Base-by-base conservation (phyloP, 2,329 filamentous ascomycete species). In the Penicillium griseofulvum region DNA sequence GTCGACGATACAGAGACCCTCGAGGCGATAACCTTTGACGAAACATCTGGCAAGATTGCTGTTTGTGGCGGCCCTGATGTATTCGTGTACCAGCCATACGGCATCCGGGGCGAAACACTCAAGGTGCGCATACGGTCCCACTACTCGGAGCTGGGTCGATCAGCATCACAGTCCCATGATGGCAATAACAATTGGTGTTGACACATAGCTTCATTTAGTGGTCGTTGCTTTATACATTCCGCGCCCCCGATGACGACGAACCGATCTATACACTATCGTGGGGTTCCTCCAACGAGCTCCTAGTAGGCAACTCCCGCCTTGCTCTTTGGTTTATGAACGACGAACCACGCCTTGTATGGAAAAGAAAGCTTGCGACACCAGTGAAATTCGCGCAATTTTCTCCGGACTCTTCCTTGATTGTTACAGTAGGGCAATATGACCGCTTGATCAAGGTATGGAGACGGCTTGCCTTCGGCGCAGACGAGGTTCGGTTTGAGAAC, bases 401-500 rank as follows among this genome's bases (percentile, higher is more conserved):
- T 1, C 90, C 90, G 60, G 93, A 96, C 71, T 92, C 90, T 12
- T 87, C 87, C 19, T 86, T 96, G 57, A 90, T 97, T 50, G 93
- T 91, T 17, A 92, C 90, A 1, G 83, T 89, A 12, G 89, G 91
- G 39, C 78, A 81, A 47, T 85, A 90, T 68, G 94, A 97, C 72
- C 83, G 87, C 49, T 77, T 97, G 19, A 86, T 96, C 62, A 97
- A 99, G 75, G 83, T 97, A 65, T 99, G 95, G 94, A 85, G 91
- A 60, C 84, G 93, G 50, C 78, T 96, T 24, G 89, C 88, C 9
- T 97, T 93, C 69, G 91, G 91, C 14, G 83, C 85, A 0, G 87
- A 91, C 55, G 88, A 95, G 63, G 88, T 91, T 37, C 83, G 89
- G 54, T 97, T 97, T 73, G 93, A 97, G 66, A 87, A 96, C 65